Evolutionary conservation across 805 yeast genomes (phyloP).

Genomic region (Henningerozyma blattae): DNA sequence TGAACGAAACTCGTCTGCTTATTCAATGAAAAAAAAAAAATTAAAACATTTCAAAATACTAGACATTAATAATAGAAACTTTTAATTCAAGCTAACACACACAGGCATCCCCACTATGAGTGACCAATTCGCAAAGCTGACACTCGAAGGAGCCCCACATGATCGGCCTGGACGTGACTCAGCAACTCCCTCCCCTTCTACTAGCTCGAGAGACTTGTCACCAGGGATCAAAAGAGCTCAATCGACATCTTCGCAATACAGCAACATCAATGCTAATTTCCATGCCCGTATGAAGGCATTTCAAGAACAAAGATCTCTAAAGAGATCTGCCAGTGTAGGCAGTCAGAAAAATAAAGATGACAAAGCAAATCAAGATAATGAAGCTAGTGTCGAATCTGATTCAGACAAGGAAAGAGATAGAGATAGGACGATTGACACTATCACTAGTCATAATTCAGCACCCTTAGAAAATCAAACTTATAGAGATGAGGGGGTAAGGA

Average conservation of each 20-base stretch:
- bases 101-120: not conserved
- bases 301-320: conserved; percentile 62
- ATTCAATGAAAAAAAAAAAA: no score
- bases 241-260: conserved; percentile 21
- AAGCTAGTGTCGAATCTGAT: no score
- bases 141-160: not conserved
- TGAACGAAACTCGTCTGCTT: no score
- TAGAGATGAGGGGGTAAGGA: not conserved
- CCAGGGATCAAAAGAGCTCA: not conserved
- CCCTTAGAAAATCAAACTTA: not conserved
- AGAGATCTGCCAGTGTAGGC: conserved; percentile 23
- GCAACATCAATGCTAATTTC: conserved; percentile 52
- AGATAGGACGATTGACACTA: not conserved
- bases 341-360: not conserved
- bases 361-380: not conserved
- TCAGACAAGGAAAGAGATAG: not conserved
- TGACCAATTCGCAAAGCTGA: not conserved
- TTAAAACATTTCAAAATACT: not conserved
- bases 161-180: not conserved
- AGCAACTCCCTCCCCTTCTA: not conserved
- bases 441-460: not conserved
- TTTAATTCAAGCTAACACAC: not conserved
- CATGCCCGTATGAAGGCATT: conserved; percentile 83
- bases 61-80: not conserved
- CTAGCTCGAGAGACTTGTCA: not conserved